A percentile compares a stretch with the other conserved stretches of the same genome.
These are phyloP conservation scores for Aspergillus pseudonomiae DNA, from an alignment of 2,329 filamentous ascomycete species.

Conservation along the genomic window DNA sequence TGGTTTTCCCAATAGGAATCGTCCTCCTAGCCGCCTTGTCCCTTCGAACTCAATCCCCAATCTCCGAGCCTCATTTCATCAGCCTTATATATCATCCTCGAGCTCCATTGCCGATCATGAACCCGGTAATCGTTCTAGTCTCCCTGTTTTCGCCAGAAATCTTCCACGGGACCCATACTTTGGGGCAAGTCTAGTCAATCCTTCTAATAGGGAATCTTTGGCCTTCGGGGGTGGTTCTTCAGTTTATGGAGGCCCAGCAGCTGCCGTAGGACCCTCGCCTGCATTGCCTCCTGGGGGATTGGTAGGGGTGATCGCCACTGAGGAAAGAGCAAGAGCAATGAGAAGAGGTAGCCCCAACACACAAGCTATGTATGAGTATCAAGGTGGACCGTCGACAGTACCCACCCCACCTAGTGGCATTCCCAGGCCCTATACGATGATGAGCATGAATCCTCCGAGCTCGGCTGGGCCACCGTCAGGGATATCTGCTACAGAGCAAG, in stretches of 20 bases:
- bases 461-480: constrained; percentile 28
- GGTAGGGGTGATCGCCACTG: constrained; percentile 83
- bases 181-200: constrained; percentile 74
- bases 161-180: constrained; percentile 84
- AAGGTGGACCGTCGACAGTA: constrained; percentile 35
- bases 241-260: constrained; percentile 41
- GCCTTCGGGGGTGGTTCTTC: constrained; percentile 65
- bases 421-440: constrained; percentile 43
- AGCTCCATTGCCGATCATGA: constrained; percentile 56
- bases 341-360: constrained; percentile 76
- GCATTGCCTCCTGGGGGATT: constrained; percentile 71
- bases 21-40: constrained; percentile 70
- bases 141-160: constrained; percentile 81
- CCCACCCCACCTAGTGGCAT: constrained; percentile 32
- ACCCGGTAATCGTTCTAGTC: constrained; percentile 51
- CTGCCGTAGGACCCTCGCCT: constrained; percentile 36
- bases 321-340: constrained; percentile 78
- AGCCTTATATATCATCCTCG: constrained; percentile 53
- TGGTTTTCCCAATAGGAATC: constrained; percentile 78
- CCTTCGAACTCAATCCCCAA: constrained; percentile 72
- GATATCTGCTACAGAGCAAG: constrained; percentile 67
- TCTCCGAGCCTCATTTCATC: constrained; percentile 60
- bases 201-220: constrained; percentile 73
- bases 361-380: constrained; percentile 51
- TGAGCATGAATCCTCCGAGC: constrained; percentile 29